Evolutionary conservation across 1,139 yeast species (phyloP).

Genomic region (Yamadazyma aaseri): DNA sequence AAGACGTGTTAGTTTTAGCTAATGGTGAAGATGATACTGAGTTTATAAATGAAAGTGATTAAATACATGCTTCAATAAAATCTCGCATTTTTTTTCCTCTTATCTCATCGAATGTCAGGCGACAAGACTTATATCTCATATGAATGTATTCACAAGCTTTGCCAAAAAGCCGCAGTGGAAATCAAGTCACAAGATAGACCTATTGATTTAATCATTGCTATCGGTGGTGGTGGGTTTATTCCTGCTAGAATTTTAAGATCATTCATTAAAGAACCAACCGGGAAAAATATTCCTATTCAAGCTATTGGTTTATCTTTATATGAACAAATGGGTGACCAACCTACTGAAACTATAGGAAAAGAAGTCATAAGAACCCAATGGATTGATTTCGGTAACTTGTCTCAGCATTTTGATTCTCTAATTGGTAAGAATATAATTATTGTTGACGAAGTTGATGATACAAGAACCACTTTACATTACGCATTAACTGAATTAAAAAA

Average conservation of each 20-base stretch:
- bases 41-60: conserved; percentile 15
- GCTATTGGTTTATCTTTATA: conserved; percentile 64
- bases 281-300: conserved; percentile 61
- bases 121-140: conserved; percentile 59
- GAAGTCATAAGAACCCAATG: conserved; percentile 65
- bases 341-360: conserved; percentile 52
- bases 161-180: conserved; percentile 51
- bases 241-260: conserved; percentile 66
- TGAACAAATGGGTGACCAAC: conserved; percentile 51
- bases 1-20: conserved; percentile 27
- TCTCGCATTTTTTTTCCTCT: conserved; percentile 1
- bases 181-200: conserved; percentile 42
- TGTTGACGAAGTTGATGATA: conserved; percentile 71
- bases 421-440: conserved; percentile 61
- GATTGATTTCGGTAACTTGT: conserved; percentile 60
- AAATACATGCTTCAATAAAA: too few relatives aligned
- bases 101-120: conserved; percentile 3
- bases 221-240: conserved; percentile 71
- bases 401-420: conserved; percentile 51
- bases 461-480: conserved; percentile 64
- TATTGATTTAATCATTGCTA: conserved; percentile 61
- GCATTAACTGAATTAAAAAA: conserved; percentile 58
- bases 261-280: conserved; percentile 53
- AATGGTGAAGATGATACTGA: conserved; percentile 48
- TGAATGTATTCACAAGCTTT: conserved; percentile 60